A percentile compares a stretch with the other conserved stretches of the same genome.
phyloP scores from a whole-genome alignment of 768 basidiomycete genomes.

The Mycena haematopus region DNA sequence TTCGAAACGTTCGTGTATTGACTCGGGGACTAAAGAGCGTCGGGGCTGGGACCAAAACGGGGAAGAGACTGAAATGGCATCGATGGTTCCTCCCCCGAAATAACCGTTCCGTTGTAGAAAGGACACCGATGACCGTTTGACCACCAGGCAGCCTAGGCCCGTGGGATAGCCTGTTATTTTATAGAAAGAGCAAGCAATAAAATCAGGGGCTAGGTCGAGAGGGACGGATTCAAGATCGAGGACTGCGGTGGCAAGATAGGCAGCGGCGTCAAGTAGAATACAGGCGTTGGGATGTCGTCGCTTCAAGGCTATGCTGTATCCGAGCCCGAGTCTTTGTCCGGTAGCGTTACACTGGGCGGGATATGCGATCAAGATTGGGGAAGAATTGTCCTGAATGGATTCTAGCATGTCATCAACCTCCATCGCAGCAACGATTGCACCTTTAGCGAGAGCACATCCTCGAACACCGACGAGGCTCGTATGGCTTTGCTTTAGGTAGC shows the following conservation, averaged over 20 bases:
- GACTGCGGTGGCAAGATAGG: conserved; percentile 57
- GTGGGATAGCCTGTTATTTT: conserved; percentile 67
- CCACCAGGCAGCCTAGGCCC: conserved; percentile 61
- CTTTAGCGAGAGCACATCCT: conserved; percentile 48
- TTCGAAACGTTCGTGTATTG: conserved; percentile 28
- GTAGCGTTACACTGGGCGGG: conserved; percentile 31
- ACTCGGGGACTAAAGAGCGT: conserved; percentile 18
- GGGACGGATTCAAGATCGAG: conserved; percentile 46
- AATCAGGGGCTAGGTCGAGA: conserved; percentile 52
- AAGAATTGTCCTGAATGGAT: conserved; percentile 41
- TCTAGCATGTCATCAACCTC: conserved; percentile 51
- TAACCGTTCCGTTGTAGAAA: conserved; percentile 51
- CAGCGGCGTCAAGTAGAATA: conserved; percentile 59
- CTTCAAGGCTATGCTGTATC: conserved; percentile 17
- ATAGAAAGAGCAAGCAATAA: conserved; percentile 63
- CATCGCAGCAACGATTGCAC: conserved; percentile 51
- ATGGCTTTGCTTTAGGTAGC: conserved; percentile 61
- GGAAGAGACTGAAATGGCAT: conserved; percentile 58
- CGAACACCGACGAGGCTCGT: conserved; percentile 65
- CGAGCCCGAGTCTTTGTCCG: conserved; percentile 27
- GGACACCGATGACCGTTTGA: conserved; percentile 51
- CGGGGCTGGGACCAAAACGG: conserved; percentile 27
- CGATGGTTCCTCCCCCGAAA: conserved; percentile 65
- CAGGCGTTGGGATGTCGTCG: conserved; percentile 9
- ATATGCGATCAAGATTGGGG: conserved; percentile 23